phyloP scores from a whole-genome alignment of 2,329 filamentous ascomycete genomes.

The Colletotrichum falcatum region DNA sequence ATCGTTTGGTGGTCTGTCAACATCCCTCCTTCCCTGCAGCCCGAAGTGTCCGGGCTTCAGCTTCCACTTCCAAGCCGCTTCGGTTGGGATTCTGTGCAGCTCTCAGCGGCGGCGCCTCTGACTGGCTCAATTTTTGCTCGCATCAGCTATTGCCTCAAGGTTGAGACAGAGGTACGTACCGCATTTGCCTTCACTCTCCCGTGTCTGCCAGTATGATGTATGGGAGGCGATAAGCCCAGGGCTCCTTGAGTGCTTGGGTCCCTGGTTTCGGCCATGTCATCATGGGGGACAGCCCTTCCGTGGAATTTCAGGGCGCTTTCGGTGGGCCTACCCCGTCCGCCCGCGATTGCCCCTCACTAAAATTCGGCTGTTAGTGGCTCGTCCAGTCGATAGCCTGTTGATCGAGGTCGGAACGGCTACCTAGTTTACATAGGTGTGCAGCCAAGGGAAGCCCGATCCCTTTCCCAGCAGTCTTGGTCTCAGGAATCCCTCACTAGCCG shows the following conservation, averaged over 20 bases:
- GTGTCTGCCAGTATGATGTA: too few relatives aligned
- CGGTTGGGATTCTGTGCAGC: conserved; percentile 42
- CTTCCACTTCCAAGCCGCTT: conserved; percentile 43
- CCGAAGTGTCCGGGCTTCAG: conserved; percentile 42
- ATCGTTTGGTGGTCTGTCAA: conserved; percentile 20
- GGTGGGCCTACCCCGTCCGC: conserved; percentile 38
- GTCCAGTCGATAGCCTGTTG: conserved; percentile 29
- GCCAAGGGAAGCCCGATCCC: conserved; percentile 25
- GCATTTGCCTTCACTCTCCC: neutral
- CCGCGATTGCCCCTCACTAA: conserved; percentile 39
- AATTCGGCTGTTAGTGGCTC: conserved; percentile 31
- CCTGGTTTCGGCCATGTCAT: conserved; percentile 42
- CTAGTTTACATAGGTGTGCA: conserved; percentile 12
- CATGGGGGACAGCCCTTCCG: conserved; percentile 34
- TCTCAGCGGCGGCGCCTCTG: conserved; percentile 24
- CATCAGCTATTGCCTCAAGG: neutral
- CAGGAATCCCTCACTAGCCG: conserved; percentile 5
- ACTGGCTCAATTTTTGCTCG: conserved; percentile 25
- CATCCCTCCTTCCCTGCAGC: conserved; percentile 35
- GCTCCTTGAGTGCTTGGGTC: conserved; percentile 29
- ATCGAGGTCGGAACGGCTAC: conserved; percentile 24
- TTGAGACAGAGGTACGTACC: neutral
- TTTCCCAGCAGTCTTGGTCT: conserved; percentile 17
- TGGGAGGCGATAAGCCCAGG: neutral
- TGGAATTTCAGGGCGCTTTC: conserved; percentile 42